Conservation (phyloP, 352 stramenopile genomes). For the Blastocystis sp. region DNA sequence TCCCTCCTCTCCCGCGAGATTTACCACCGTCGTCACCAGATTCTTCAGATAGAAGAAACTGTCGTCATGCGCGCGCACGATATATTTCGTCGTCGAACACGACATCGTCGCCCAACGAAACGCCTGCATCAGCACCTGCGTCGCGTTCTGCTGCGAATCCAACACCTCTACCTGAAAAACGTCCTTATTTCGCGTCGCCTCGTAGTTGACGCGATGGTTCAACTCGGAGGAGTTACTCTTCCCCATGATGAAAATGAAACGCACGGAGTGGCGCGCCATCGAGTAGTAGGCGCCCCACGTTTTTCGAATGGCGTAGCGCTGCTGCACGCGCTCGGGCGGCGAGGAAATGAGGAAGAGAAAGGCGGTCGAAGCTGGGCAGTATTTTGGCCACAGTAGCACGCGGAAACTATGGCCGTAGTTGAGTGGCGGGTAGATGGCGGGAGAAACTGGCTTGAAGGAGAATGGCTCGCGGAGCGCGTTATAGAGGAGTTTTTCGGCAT, state of each 20-base stretch:
- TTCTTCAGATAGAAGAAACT: not conserved
- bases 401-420: not conserved
- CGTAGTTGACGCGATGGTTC: not conserved
- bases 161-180: not conserved
- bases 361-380: not conserved
- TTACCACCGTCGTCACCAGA: not conserved
- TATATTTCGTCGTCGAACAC: not conserved
- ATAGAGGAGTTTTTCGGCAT: not conserved
- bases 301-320: not conserved
- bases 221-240: not conserved
- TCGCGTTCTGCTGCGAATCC: not conserved
- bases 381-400: not conserved
- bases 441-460: not conserved
- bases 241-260: not conserved
- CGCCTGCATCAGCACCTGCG: not conserved
- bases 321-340: not conserved
- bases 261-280: not conserved
- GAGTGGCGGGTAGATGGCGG: not conserved
- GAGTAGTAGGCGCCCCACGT: not conserved
- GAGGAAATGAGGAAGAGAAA: not conserved
- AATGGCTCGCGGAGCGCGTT: not conserved
- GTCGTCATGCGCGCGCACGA: not conserved
- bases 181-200: not conserved
- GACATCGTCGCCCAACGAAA: not conserved
- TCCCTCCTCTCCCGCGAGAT: not conserved